Percentiles rank a stretch among this genome's conserved stretches.
Conservation (phyloP, 306 rosid species). For the Citrullus amarus region DNA sequence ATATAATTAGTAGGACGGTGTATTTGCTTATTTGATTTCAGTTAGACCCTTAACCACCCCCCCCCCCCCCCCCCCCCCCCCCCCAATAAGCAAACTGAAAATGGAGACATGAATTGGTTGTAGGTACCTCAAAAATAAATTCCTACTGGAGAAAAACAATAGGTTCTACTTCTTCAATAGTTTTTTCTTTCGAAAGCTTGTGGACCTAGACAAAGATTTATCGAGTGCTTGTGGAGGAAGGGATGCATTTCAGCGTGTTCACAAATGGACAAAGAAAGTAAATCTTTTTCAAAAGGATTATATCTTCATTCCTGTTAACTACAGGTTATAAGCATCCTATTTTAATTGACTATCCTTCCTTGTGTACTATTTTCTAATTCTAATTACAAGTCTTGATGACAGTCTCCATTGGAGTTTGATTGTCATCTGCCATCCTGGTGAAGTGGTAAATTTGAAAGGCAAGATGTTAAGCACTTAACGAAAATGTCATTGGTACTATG, state of each 20-base stretch:
- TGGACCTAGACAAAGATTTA: constrained; percentile 90
- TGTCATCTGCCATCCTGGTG: constrained; percentile 89
- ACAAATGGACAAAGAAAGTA: constrained; percentile 92
- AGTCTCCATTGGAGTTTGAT: constrained; percentile 93
- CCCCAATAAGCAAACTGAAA: neutral
- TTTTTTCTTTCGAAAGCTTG: constrained; percentile 93
- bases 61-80: neutral
- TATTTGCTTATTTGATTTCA: neutral
- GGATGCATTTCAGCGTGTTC: constrained; percentile 89
- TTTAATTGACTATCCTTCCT: neutral
- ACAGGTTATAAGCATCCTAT: constrained; percentile 40
- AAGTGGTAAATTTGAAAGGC: constrained; percentile 55
- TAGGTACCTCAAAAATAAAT: constrained; percentile 70
- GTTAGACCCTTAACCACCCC: neutral
- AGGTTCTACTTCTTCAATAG: constrained; percentile 85
- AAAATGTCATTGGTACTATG: constrained; percentile 10
- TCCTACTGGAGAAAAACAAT: constrained; percentile 44
- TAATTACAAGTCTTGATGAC: constrained; percentile 13
- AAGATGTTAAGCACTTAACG: constrained; percentile 9
- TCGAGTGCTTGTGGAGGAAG: constrained; percentile 72
- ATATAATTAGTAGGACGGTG: neutral
- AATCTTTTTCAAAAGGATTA: constrained; percentile 76
- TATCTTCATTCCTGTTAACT: constrained; percentile 87
- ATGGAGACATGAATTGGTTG: neutral
- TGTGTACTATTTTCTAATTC: constrained; percentile 12